These are phyloP conservation scores for Crucihimalaya himalaica DNA, from an alignment of 345 rosid species.

Conservation along the genomic window DNA sequence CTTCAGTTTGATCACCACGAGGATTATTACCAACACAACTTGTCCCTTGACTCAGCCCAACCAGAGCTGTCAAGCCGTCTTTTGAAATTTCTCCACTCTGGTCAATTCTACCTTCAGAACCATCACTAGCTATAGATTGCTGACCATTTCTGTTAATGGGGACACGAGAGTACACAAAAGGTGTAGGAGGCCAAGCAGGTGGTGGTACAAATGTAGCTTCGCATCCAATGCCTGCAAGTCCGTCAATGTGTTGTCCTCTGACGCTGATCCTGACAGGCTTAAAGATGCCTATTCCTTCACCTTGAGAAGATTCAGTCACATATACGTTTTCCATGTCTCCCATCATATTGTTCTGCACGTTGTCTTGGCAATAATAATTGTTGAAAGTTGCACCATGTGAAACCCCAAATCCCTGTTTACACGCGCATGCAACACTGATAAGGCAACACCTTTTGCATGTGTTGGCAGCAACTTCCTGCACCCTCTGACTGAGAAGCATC, in stretches of 20 bases:
- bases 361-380: constrained; percentile 74
- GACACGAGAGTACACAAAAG: constrained; percentile 88
- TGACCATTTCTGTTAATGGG: constrained; percentile 86
- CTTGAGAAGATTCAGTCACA: constrained; percentile 71
- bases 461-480: constrained; percentile 83
- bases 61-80: constrained; percentile 90
- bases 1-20: constrained; percentile 61
- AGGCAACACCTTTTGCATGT: constrained; percentile 85
- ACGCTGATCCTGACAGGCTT: constrained; percentile 90
- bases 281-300: constrained; percentile 68
- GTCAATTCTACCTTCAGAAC: constrained; percentile 74
- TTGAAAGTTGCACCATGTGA: constrained; percentile 57
- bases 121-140: constrained; percentile 79
- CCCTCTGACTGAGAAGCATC: constrained; percentile 94
- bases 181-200: constrained; percentile 85
- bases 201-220: constrained; percentile 81
- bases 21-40: constrained; percentile 45
- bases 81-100: constrained; percentile 75
- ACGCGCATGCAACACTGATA: constrained; percentile 69
- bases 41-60: constrained; percentile 83
- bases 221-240: constrained; percentile 96
- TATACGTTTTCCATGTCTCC: constrained; percentile 64
- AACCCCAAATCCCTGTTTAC: constrained; percentile 77
- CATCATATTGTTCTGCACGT: constrained; percentile 58
- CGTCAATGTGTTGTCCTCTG: constrained; percentile 81